Evolutionary conservation across 352 stramenopile genomes (phyloP), one percentile per base, ranked within the genome.

Genomic region (Phytophthora idaei): DNA sequence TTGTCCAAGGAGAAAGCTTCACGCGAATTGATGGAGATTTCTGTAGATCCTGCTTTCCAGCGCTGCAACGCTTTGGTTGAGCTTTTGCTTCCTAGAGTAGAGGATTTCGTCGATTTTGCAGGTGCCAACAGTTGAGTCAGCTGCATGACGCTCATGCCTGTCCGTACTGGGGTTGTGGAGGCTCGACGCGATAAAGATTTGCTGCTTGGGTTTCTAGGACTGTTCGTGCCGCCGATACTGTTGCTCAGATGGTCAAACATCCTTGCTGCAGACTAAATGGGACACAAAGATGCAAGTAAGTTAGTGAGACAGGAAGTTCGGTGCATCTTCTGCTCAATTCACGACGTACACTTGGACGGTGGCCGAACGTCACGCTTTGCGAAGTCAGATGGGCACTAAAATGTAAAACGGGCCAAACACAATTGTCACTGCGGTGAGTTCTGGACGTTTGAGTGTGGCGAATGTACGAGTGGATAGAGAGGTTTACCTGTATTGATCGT

Each of bases 171-270:
- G 1, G 50, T 77, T 12, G 66, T 78, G 10, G 67, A 51, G 27
- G 4, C 41, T 45, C 48, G 60, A n/a, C 51, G 67, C 41, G 51
- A 50, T 8, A 49, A 37, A 27, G 42, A 65, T 36, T 71, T 70
- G 15, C n/a, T 46, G 60, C 57, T 15, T 69, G 67, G 17, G 54
- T 57, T 67, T 49, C 64, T 59, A 28, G 54, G 64, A 57, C 52
- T 73, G 2, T 71, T 64, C 31, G 46, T 49, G 45, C 54, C 57
- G 41, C 71, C 61, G 51, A 79, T 28, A 15, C 46, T 63, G 64
- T 76, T 81, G 29, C 79, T 90, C 8, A 87, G 44, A 4, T 85
- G 83, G 31, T 92, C 73, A 55, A 90, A 94, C 79, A 92, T 85
- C 11, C 84, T 78, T 2, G 84, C 77, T 0, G 84, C 86, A 5